Evolutionary conservation across 352 stramenopile genomes (phyloP).

Genomic region (Phytophthora colocasiae): DNA sequence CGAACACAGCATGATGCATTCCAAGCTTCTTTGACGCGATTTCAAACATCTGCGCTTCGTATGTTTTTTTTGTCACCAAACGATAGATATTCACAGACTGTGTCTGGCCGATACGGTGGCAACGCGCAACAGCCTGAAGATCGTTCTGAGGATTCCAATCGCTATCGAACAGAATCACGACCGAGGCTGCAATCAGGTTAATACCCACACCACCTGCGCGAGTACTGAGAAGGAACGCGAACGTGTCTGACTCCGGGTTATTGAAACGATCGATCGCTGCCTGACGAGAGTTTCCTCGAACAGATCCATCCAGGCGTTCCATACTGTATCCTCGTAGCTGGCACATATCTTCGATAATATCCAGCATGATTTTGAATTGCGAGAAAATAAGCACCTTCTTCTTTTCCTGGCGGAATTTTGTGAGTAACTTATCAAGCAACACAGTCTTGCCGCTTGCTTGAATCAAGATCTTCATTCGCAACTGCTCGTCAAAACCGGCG

Average conservation of each 20-base stretch:
- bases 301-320: constrained; percentile 97
- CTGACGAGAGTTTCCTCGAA: constrained; percentile 97
- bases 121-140: constrained; percentile 97
- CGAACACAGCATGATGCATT: constrained; percentile 98
- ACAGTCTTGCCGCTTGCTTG: constrained; percentile 97
- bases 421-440: constrained; percentile 98
- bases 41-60: constrained; percentile 99
- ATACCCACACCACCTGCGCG: constrained; percentile 97
- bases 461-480: constrained; percentile 78
- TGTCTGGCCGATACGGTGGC: constrained; percentile 99
- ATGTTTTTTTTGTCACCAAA: constrained; percentile 98
- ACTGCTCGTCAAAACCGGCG: constrained; percentile 67
- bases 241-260: constrained; percentile 93
- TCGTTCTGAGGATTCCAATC: constrained; percentile 99
- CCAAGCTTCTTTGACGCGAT: constrained; percentile 98
- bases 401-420: constrained; percentile 96
- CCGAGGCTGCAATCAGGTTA: constrained; percentile 93
- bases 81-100: constrained; percentile 99
- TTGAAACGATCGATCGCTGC: constrained; percentile 99
- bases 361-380: constrained; percentile 99
- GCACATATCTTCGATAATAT: constrained; percentile 94
- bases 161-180: constrained; percentile 93
- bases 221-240: constrained; percentile 97
- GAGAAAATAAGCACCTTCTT: constrained; percentile 99
- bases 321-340: constrained; percentile 87